phyloP scores from a whole-genome alignment of 2,329 filamentous ascomycete species.

The Aspergillus bombycis region DNA sequence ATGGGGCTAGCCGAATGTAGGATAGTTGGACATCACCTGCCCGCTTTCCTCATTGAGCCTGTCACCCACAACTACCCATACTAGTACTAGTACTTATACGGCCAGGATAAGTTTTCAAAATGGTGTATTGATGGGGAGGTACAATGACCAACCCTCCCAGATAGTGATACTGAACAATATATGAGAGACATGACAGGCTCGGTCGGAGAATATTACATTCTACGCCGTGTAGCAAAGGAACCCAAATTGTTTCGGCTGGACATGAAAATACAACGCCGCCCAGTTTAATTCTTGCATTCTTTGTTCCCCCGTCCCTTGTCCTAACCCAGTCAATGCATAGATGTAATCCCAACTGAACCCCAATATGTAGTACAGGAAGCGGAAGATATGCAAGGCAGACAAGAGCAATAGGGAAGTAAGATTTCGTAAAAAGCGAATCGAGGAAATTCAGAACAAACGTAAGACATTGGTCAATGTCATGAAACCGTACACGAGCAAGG shows the following conservation, averaged over 20 bases:
- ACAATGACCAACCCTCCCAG: neutral
- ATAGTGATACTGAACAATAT: neutral
- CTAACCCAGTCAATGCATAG: conserved; percentile 28
- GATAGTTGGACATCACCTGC: neutral
- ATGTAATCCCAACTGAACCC: conserved; percentile 27
- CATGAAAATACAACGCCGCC: conserved; percentile 18
- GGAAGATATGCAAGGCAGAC: conserved; percentile 27
- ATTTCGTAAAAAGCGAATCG: conserved; percentile 24
- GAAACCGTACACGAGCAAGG: conserved; percentile 21
- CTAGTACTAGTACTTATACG: neutral
- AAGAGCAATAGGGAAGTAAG: conserved; percentile 22
- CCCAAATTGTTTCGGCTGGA: conserved; percentile 3
- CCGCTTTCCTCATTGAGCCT: neutral
- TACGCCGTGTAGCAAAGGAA: neutral
- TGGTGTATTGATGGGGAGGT: neutral
- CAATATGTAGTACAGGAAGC: conserved; percentile 30
- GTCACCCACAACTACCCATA: neutral
- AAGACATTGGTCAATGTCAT: conserved; percentile 23
- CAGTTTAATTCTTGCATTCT: conserved; percentile 27
- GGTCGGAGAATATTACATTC: neutral
- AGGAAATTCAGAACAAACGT: conserved; percentile 27
- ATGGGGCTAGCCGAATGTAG: neutral
- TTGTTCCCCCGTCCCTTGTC: conserved; percentile 17
- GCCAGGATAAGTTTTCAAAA: neutral
- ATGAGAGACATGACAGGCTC: neutral